These are phyloP conservation scores for Fraxinus albicans DNA, from an alignment of 305 asterid species.

Conservation along the genomic window DNA sequence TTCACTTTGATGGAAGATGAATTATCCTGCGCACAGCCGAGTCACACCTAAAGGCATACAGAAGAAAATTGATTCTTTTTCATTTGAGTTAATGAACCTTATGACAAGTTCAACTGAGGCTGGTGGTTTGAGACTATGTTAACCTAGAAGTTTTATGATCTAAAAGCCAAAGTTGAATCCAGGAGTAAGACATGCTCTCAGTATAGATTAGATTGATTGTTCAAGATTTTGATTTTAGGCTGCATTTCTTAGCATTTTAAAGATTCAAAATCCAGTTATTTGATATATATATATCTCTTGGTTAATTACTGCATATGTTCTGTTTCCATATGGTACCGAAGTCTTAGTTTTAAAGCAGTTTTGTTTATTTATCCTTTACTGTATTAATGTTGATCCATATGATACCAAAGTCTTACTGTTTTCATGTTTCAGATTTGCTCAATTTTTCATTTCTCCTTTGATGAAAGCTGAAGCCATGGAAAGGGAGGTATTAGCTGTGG, in stretches of 20 bases:
- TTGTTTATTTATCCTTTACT: constrained; percentile 4
- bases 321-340: neutral
- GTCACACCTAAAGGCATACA: neutral
- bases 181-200: neutral
- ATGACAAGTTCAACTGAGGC: neutral
- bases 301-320: neutral
- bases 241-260: neutral
- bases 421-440: constrained; percentile 72
- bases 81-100: neutral
- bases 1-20: neutral
- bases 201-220: neutral
- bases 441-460: constrained; percentile 81
- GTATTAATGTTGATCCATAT: neutral
- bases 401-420: constrained; percentile 5
- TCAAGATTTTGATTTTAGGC: neutral
- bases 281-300: neutral
- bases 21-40: neutral
- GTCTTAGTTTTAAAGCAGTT: neutral
- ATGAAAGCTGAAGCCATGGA: constrained; percentile 98
- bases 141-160: neutral
- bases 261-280: neutral
- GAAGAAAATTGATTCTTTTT: neutral
- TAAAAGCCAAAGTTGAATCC: constrained; percentile 1
- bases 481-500: constrained; percentile 91
- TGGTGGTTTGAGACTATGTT: neutral